Evolutionary conservation across 768 basidiomycete species (phyloP).

Genomic region (Pleurotus tuber-regium): DNA sequence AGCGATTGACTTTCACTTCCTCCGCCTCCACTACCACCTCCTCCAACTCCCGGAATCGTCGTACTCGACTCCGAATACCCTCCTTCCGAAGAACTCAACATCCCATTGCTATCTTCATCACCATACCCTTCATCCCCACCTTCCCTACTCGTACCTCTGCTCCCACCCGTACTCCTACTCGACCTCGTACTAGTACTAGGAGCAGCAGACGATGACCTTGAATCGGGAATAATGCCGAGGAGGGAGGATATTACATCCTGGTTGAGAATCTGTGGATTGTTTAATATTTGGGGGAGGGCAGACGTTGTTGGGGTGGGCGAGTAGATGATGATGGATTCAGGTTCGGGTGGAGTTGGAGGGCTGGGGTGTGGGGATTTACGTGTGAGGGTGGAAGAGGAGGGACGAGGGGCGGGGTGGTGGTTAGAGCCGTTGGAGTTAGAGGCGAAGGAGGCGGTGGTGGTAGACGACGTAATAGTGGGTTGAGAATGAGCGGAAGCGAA

Average conservation of each 20-base stretch:
- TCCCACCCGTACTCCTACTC: not conserved
- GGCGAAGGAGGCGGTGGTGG: constrained; percentile 15
- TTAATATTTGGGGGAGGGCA: constrained; percentile 62
- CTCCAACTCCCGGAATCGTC: too few relatives aligned
- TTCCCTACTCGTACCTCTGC: constrained; percentile 7
- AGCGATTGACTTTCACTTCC: too few relatives aligned
- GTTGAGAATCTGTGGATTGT: constrained; percentile 70
- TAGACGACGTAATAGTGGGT: constrained; percentile 11
- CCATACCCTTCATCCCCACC: constrained; percentile 51
- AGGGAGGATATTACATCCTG: constrained; percentile 69
- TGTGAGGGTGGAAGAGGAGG: constrained; percentile 5
- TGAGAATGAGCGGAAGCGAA: constrained; percentile 76
- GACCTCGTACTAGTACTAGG: not conserved
- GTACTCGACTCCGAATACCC: constrained; percentile 42
- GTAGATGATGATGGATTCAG: constrained; percentile 35
- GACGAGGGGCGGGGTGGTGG: not conserved
- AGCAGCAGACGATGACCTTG: constrained; percentile 27
- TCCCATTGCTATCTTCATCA: constrained; percentile 49
- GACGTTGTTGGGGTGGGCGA: constrained; percentile 56
- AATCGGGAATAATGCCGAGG: constrained; percentile 46
- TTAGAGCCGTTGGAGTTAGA: constrained; percentile 15
- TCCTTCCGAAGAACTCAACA: constrained; percentile 27
- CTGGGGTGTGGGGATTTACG: constrained; percentile 10
- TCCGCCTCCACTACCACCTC: too few relatives aligned
- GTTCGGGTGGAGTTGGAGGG: constrained; percentile 1